These are phyloP conservation scores for Eucalyptus sp. DNA, from an alignment of 345 rosid genomes.

Conservation along the genomic window DNA sequence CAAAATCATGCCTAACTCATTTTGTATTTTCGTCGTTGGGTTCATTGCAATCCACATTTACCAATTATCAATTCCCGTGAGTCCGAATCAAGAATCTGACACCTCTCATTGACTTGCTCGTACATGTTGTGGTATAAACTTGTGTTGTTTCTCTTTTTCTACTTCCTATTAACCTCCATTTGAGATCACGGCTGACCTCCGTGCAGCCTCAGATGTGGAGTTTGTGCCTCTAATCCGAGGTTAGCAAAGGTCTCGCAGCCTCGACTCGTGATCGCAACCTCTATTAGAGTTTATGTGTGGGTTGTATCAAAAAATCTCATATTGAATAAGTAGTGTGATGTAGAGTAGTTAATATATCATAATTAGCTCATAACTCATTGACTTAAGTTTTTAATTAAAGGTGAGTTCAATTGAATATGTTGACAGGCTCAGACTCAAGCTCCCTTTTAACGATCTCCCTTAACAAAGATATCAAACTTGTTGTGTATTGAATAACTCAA, in stretches of 20 bases:
- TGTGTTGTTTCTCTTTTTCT: background rate
- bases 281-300: no score
- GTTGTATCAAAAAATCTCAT: accelerated
- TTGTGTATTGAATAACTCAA: no score
- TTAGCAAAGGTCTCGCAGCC: background rate
- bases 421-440: accelerated
- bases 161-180: background rate
- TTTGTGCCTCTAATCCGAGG: background rate
- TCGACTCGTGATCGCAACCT: background rate
- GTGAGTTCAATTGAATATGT: accelerated
- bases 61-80: accelerated
- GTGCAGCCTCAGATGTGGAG: background rate
- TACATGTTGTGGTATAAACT: background rate
- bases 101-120: background rate
- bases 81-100: background rate
- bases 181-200: background rate
- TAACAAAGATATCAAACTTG: no score
- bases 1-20: background rate
- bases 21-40: background rate
- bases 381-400: accelerated
- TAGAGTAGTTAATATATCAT: no score
- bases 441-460: accelerated
- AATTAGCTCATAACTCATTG: no score
- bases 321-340: no score
- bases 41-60: background rate